Percentiles rank a stretch among this genome's conserved stretches.
phyloP scores from a whole-genome alignment of 179 eudicot genomes.

The Drosera spatulata region DNA sequence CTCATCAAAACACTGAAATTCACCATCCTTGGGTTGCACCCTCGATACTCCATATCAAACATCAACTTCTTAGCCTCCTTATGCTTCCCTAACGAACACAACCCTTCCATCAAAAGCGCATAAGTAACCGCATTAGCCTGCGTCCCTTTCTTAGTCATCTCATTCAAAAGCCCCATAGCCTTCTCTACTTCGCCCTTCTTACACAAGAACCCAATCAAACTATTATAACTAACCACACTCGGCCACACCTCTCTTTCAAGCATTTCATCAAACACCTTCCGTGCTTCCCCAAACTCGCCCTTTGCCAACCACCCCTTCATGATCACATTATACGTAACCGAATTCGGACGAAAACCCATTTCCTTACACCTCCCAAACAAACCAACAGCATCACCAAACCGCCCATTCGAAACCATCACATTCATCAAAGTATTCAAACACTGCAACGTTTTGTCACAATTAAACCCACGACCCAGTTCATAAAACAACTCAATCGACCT shows the following conservation, averaged over 20 bases:
- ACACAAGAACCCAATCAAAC: slow-evolving; percentile 70
- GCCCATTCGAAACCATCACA: slow-evolving; percentile 43
- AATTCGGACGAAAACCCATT: slow-evolving; percentile 56
- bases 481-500: slow-evolving; percentile 43
- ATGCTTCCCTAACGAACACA: slow-evolving; percentile 47
- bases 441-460: slow-evolving; percentile 40
- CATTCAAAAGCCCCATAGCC: slow-evolving; percentile 47
- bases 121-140: slow-evolving; percentile 54
- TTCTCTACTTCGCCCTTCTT: slow-evolving; percentile 44
- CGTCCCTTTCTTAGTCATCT: slow-evolving; percentile 46
- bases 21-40: slow-evolving; percentile 45
- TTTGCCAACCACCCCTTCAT: slow-evolving; percentile 62
- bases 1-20: slow-evolving; percentile 81
- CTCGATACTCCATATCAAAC: slow-evolving; percentile 95
- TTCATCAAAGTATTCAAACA: slow-evolving; percentile 64
- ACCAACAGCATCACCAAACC: slow-evolving; percentile 32
- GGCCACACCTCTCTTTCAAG: slow-evolving; percentile 63
- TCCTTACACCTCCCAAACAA: slow-evolving; percentile 31
- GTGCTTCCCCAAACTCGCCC: slow-evolving; percentile 54
- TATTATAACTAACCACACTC: slow-evolving; percentile 63
- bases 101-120: slow-evolving; percentile 70
- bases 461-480: slow-evolving; percentile 29
- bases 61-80: slow-evolving; percentile 78
- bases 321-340: slow-evolving; percentile 57
- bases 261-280: slow-evolving; percentile 82